Conservation (phyloP, 75 land plant species). For the Cryptomeria japonica region DNA sequence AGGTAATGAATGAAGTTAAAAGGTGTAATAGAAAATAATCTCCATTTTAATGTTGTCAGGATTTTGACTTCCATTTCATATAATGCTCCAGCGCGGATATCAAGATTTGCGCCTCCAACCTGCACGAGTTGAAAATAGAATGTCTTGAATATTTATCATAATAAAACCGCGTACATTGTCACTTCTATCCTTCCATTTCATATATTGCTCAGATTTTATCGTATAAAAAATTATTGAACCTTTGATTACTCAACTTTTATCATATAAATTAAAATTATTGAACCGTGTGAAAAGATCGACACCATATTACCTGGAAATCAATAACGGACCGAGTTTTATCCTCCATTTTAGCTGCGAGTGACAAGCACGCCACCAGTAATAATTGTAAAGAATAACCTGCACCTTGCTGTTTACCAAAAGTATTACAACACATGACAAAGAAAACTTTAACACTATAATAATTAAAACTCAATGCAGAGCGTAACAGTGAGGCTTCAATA, state of each 20-base stretch:
- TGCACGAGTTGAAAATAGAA: background rate
- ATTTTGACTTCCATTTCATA: conserved; percentile 75
- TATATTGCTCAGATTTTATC: background rate
- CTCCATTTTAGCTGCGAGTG: conserved; percentile 80
- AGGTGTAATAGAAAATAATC: conserved; percentile 59
- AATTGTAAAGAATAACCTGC: conserved; percentile 48
- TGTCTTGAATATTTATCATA: too few relatives aligned
- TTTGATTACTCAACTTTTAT: background rate
- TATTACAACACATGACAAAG: background rate
- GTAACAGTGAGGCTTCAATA: conserved; percentile 10
- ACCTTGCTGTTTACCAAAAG: conserved; percentile 25
- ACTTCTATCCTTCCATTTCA: too few relatives aligned
- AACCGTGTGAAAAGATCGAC: too few relatives aligned
- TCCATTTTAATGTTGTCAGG: conserved; percentile 58
- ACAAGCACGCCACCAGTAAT: conserved; percentile 65
- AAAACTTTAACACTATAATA: background rate
- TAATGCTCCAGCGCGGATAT: conserved; percentile 49
- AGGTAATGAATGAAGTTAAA: conserved; percentile 50
- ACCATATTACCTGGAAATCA: conserved; percentile 49
- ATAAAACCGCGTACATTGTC: too few relatives aligned
- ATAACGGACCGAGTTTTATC: conserved; percentile 70
- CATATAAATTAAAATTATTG: too few relatives aligned
- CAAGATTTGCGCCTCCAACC: conserved; percentile 23
- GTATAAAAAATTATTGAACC: too few relatives aligned
- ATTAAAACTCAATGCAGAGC: background rate